A percentile compares a stretch with the other conserved stretches of the same genome.
These are phyloP conservation scores for Kingdonia uniflora DNA, from an alignment of 164 flowering plant species.

Conservation along the genomic window DNA sequence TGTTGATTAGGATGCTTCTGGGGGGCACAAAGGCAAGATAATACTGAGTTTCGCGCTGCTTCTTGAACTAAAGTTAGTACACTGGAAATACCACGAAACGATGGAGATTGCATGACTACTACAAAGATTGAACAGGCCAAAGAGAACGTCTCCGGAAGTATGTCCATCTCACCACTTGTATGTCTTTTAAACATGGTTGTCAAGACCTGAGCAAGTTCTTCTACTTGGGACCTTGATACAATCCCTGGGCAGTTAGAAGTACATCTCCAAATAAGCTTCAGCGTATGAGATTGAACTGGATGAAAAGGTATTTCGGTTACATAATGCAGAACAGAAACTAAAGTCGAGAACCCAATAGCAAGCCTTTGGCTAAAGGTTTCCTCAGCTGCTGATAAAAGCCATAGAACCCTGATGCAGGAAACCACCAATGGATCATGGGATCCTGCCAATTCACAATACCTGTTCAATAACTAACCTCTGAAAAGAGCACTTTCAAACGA, in stretches of 20 bases:
- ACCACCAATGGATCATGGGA: slow-evolving; percentile 42
- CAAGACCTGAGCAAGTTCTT: slow-evolving; percentile 50
- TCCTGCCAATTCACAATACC: too few species aligned
- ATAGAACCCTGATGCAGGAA: slow-evolving; percentile 68
- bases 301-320: slow-evolving; percentile 80
- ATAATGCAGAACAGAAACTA: slow-evolving; percentile 52
- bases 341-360: slow-evolving; percentile 71
- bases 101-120: slow-evolving; percentile 43
- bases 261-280: slow-evolving; percentile 55
- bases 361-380: slow-evolving; percentile 61
- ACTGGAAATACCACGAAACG: slow-evolving; percentile 31
- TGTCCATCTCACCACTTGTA: slow-evolving; percentile 51
- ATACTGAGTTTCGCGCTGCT: slow-evolving; percentile 41
- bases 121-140: slow-evolving; percentile 57
- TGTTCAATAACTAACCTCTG: too few species aligned
- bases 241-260: slow-evolving; percentile 66
- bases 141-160: slow-evolving; percentile 59
- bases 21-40: slow-evolving; percentile 33
- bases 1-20: slow-evolving; percentile 23
- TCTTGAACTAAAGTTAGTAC: slow-evolving; percentile 36
- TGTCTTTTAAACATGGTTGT: slow-evolving; percentile 54
- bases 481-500: too few species aligned
- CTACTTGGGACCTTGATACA: slow-evolving; percentile 43
- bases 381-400: slow-evolving; percentile 56
- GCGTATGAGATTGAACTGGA: slow-evolving; percentile 55